These are phyloP conservation scores for Dysphania ambrosioides DNA, from an alignment of 148 eudicot species.

Conservation along the genomic window DNA sequence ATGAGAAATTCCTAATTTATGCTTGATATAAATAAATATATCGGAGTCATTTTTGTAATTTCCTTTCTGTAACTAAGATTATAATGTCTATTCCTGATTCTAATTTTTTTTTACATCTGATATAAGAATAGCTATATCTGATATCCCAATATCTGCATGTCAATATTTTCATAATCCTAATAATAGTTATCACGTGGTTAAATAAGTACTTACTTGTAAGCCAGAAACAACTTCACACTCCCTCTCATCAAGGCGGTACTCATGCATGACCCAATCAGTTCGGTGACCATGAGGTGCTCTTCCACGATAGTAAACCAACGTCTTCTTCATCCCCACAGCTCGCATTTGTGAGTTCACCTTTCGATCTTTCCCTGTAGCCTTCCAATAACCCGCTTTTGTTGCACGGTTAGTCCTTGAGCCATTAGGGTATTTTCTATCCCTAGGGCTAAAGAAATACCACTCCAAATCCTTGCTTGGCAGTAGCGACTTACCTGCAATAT, in stretches of 20 bases:
- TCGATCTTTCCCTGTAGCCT: slow-evolving; percentile 85
- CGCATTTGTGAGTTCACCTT: slow-evolving; percentile 67
- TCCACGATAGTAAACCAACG: slow-evolving; percentile 84
- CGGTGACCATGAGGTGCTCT: slow-evolving; percentile 85
- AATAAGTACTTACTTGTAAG: slow-evolving; percentile 43
- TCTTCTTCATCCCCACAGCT: slow-evolving; percentile 84
- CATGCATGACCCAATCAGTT: slow-evolving; percentile 93
- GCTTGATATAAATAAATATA: no score
- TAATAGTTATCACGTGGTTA: neutral
- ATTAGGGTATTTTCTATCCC: slow-evolving; percentile 82
- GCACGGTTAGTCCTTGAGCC: slow-evolving; percentile 93
- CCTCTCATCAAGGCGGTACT: slow-evolving; percentile 79
- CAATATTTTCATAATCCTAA: no score
- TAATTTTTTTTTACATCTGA: no score
- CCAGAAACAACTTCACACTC: slow-evolving; percentile 66
- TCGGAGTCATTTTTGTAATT: no score
- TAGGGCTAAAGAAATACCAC: slow-evolving; percentile 88
- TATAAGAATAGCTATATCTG: no score
- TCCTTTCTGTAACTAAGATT: no score
- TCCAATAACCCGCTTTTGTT: slow-evolving; percentile 86
- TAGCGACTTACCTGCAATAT: slow-evolving; percentile 60
- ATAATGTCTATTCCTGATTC: no score
- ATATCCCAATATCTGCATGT: no score
- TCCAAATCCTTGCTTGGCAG: slow-evolving; percentile 86
- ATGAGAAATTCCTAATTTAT: no score